Percentiles rank a stretch among this genome's conserved stretches.
phyloP scores from a whole-genome alignment of 495 filamentous ascomycete species.

The Articulospora tetracladia region DNA sequence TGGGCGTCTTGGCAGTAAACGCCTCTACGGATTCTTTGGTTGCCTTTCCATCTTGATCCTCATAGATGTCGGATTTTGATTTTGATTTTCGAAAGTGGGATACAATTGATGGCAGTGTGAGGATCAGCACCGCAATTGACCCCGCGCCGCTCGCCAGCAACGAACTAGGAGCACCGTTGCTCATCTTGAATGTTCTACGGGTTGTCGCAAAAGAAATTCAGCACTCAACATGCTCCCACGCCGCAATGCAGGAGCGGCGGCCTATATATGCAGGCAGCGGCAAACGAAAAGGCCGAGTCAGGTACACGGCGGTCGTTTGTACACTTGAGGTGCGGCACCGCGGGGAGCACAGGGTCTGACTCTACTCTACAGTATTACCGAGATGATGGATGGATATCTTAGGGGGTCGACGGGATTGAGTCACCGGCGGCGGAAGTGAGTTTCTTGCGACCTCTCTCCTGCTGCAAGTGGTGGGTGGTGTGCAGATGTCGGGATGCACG shows the following conservation, averaged over 20 bases:
- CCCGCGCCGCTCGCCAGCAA: constrained; percentile 13
- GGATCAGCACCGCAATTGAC: constrained; percentile 4
- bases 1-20: constrained; percentile 49
- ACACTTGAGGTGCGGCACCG: too few relatives aligned
- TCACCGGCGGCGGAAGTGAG: not conserved
- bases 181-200: constrained; percentile 15
- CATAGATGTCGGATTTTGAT: constrained; percentile 36
- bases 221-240: too few relatives aligned
- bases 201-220: not conserved
- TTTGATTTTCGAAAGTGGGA: constrained; percentile 19
- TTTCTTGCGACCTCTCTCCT: too few relatives aligned
- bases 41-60: constrained; percentile 61
- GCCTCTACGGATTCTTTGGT: constrained; percentile 49
- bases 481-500: not conserved
- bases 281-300: too few relatives aligned
- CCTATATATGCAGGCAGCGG: too few relatives aligned
- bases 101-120: constrained; percentile 15
- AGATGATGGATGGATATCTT: too few relatives aligned
- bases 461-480: not conserved
- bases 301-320: too few relatives aligned
- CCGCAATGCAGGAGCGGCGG: too few relatives aligned
- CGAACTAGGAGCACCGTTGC: constrained; percentile 14
- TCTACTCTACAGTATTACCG: not conserved
- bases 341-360: not conserved
- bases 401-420: too few relatives aligned